Percentiles rank a stretch among this genome's conserved stretches.
Conservation (phyloP, 176 grass and related monocot genomes). For the Bonia amplexicaulis region DNA sequence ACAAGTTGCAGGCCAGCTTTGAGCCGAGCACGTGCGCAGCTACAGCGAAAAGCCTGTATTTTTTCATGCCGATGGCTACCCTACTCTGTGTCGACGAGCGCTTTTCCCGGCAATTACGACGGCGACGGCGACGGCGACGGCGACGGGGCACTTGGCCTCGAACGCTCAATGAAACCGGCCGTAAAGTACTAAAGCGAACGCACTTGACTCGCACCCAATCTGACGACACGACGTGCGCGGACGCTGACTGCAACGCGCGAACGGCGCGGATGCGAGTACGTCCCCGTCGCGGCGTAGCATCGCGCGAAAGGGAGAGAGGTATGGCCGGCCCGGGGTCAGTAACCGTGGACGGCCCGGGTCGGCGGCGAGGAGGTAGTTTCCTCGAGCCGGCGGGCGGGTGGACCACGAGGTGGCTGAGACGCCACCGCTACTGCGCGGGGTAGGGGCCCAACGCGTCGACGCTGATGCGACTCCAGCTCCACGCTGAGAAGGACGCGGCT, state of each 20-base stretch:
- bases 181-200: constrained; percentile 24
- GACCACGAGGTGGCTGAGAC: constrained; percentile 10
- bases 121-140: constrained; percentile 15
- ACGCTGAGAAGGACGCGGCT: constrained; percentile 39
- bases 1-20: neutral
- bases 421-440: neutral
- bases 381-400: neutral
- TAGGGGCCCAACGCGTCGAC: constrained; percentile 14
- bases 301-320: neutral
- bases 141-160: neutral
- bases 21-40: constrained; percentile 27
- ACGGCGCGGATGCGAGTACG: neutral
- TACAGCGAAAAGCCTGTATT: neutral
- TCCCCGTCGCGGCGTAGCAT: constrained; percentile 3
- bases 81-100: neutral
- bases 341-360: constrained; percentile 20
- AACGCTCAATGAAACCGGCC: neutral
- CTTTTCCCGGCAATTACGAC: constrained; percentile 20
- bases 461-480: constrained; percentile 54
- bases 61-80: neutral
- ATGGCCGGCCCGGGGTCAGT: neutral
- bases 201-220: neutral
- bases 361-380: constrained; percentile 13
- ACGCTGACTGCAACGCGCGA: neutral
- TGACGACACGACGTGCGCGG: neutral